Base-by-base conservation (phyloP, 2,329 filamentous ascomycete species). In the Thelonectria blattea region DNA sequence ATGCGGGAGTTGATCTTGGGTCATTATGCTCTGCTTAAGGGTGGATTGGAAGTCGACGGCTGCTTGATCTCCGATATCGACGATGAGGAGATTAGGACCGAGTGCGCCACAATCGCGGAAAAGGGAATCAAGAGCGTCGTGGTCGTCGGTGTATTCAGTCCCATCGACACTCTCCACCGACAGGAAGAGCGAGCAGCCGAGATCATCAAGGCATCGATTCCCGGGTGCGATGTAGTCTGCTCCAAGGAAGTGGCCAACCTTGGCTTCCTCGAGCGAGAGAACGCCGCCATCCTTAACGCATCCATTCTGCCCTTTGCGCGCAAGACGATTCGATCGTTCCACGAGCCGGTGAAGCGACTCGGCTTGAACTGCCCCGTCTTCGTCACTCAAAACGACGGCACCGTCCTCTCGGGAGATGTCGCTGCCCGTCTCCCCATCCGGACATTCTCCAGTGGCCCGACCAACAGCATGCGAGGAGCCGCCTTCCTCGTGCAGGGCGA, bases 301-400 rank as follows among this genome's bases (percentile, higher is more conserved):
- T 81, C 85, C 2, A 86, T 89, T 34, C 74, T 88, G 11, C 70
- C 78, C 0, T 87, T 88, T 67, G 86, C 85, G 0, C 77, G 80
- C 15, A 78, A 78, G 63, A 88, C 85, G 0, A 87, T 88, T 61
- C 75, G 74, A 10, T 81, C 81, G 1, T 89, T 89, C 64, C 76
- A 82, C 22, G 75, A 77, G 39, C 81, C 86, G 1, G 79, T 88
- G 45, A 72, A 73, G 42, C 75, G 76, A 2, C 72, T 89, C 2
- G 77, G 80, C 0, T 71, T 87, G 1, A 65, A 69, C 1, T 87
- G 85, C 45, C 83, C 83, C 0, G 78, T 87, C 0, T 89, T 86
- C 61, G 77, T 90, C 41, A 87, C 86, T 0, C 83, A 88, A 65
- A 89, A 89, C 50, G 86, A 89, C 64, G 86, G 87, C 1, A 88